These are phyloP conservation scores for Cystoderma amianthinum DNA, from an alignment of 768 basidiomycete species.

Conservation along the genomic window DNA sequence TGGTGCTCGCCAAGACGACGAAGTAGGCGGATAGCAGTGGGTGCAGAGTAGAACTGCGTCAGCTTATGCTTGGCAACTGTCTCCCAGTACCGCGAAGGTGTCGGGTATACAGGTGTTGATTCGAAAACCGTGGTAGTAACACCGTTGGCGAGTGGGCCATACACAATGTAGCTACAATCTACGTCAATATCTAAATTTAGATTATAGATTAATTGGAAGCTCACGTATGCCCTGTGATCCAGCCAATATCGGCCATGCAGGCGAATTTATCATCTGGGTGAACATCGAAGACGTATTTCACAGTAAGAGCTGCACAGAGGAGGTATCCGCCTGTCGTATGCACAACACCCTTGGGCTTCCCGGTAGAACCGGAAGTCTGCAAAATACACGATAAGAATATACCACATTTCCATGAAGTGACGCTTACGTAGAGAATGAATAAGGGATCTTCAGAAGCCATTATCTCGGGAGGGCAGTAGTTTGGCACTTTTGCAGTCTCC, in stretches of 20 bases:
- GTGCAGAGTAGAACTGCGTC: slow-evolving; percentile 94
- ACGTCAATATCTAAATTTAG: slow-evolving; percentile 2
- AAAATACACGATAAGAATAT: slow-evolving; percentile 1
- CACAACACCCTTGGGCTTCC: slow-evolving; percentile 96
- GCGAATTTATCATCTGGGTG: slow-evolving; percentile 95
- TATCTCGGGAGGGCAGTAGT: slow-evolving; percentile 82
- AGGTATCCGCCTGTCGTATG: slow-evolving; percentile 88
- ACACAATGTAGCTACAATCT: slow-evolving; percentile 74
- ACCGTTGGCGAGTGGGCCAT: slow-evolving; percentile 87
- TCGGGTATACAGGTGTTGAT: slow-evolving; percentile 94
- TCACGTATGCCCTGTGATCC: slow-evolving; percentile 95
- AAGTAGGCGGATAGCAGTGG: slow-evolving; percentile 91
- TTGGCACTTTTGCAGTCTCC: slow-evolving; percentile 75
- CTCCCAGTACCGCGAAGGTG: slow-evolving; percentile 95
- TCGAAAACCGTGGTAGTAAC: slow-evolving; percentile 90
- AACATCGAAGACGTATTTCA: slow-evolving; percentile 97
- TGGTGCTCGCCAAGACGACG: slow-evolving; percentile 77
- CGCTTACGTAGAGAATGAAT: slow-evolving; percentile 94
- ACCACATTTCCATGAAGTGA: neutral
- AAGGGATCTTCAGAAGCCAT: slow-evolving; percentile 94
- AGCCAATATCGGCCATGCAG: slow-evolving; percentile 98
- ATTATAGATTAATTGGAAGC: slow-evolving; percentile 11
- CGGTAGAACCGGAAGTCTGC: slow-evolving; percentile 90
- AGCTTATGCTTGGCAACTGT: slow-evolving; percentile 88
- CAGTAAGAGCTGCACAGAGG: slow-evolving; percentile 83